Conservation (phyloP, 2,329 filamentous ascomycete genomes). For the Trichophyton schoenleinii region DNA sequence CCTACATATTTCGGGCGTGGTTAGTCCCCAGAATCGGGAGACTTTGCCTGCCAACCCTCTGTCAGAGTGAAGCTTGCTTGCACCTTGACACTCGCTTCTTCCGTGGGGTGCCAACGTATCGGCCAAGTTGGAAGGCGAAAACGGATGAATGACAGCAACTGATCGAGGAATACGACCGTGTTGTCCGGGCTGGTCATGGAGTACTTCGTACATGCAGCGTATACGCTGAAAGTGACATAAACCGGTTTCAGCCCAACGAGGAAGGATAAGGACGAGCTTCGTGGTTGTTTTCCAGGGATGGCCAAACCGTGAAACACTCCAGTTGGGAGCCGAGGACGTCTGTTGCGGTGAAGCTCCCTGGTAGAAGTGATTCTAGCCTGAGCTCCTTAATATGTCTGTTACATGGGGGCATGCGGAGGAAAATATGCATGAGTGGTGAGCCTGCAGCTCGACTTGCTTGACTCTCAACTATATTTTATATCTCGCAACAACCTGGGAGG, state of each 20-base stretch:
- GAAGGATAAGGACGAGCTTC: neutral
- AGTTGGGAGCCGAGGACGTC: neutral
- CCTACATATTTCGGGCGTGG: neutral
- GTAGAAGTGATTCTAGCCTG: neutral
- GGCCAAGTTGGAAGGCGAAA: neutral
- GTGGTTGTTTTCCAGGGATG: neutral
- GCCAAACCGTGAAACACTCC: neutral
- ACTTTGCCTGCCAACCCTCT: neutral
- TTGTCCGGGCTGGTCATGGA: neutral
- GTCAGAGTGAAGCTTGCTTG: neutral
- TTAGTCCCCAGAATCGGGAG: neutral
- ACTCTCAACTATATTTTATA: neutral
- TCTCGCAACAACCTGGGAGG: neutral
- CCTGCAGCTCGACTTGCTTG: neutral
- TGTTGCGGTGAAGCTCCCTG: neutral
- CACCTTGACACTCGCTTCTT: neutral
- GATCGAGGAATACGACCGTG: neutral
- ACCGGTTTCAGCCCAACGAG: neutral
- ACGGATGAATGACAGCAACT: neutral
- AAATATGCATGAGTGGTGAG: neutral
- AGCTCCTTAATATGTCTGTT: constrained; percentile 1
- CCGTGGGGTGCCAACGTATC: neutral
- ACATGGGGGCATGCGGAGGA: neutral
- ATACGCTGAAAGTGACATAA: neutral
- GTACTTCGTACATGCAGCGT: neutral